Conservation (phyloP, 768 basidiomycete species). For the Amanita brunnescens region DNA sequence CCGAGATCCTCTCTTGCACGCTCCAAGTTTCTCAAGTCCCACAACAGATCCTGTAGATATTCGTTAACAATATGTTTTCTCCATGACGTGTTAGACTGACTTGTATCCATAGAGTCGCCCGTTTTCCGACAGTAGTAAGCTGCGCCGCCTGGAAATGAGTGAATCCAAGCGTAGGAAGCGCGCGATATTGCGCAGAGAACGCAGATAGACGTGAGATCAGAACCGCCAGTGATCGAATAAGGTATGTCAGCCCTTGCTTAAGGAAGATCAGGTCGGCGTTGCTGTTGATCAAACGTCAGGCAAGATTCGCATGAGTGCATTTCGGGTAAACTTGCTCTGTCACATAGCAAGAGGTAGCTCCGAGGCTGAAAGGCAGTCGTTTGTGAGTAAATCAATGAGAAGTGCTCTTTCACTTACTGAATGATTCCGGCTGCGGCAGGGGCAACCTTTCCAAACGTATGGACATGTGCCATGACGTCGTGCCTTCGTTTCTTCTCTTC, state of each 20-base stretch:
- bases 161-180: conserved; percentile 90
- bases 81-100: conserved; percentile 24
- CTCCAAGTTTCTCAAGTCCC: conserved; percentile 92
- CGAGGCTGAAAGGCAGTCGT: conserved; percentile 44
- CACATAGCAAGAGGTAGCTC: conserved; percentile 98
- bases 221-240: conserved; percentile 81
- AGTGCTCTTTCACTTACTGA: conserved; percentile 45
- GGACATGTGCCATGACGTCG: conserved; percentile 99
- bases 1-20: conserved; percentile 88
- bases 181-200: conserved; percentile 81
- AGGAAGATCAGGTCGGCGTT: conserved; percentile 99
- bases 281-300: conserved; percentile 29
- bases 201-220: conserved; percentile 81
- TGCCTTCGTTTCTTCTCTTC: conserved; percentile 98
- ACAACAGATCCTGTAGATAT: conserved; percentile 69
- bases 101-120: conserved; percentile 95
- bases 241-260: conserved; percentile 73
- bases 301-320: background rate
- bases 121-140: conserved; percentile 95
- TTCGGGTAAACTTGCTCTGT: conserved; percentile 58
- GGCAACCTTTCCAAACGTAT: conserved; percentile 90
- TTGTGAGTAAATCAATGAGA: background rate
- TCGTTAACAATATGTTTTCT: background rate
- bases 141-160: conserved; percentile 99
- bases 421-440: conserved; percentile 95